phyloP scores from a whole-genome alignment of 164 flowering plant genomes.

The Vitis riparia region DNA sequence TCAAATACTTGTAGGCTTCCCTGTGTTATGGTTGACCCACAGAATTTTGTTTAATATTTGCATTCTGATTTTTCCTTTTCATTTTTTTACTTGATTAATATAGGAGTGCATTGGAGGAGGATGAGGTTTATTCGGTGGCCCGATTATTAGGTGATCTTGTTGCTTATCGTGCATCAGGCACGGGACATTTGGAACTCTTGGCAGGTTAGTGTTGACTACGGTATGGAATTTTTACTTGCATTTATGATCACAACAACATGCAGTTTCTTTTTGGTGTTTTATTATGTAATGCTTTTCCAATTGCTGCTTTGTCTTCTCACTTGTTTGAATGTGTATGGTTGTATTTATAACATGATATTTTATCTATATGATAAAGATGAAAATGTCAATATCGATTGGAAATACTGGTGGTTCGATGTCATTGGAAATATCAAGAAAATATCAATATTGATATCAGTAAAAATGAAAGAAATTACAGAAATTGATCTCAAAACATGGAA shows the following conservation, averaged over 20 bases:
- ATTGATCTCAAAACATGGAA: no score
- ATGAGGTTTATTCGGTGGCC: slow-evolving; percentile 80
- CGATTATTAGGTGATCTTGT: slow-evolving; percentile 87
- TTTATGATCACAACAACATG: neutral
- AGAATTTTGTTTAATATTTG: neutral
- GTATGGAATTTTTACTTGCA: neutral
- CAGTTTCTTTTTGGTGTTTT: neutral
- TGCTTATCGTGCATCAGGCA: slow-evolving; percentile 85
- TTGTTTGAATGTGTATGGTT: no score
- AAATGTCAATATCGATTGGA: neutral
- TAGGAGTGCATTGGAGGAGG: slow-evolving; percentile 75
- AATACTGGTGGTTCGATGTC: no score
- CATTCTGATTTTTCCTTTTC: neutral
- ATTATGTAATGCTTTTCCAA: neutral
- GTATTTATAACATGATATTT: no score
- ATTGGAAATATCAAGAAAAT: no score
- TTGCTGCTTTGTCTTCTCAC: neutral
- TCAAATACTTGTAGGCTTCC: slow-evolving; percentile 65
- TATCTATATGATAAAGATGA: no score
- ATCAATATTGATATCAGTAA: no score
- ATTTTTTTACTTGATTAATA: slow-evolving; percentile 3
- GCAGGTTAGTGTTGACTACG: slow-evolving; percentile 49
- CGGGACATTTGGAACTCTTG: slow-evolving; percentile 88
- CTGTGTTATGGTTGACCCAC: slow-evolving; percentile 2
- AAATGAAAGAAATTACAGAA: no score